Evolutionary conservation across 306 rosid genomes (phyloP), one percentile per base, ranked within the genome.

Genomic region (Prunus fruticosa): DNA sequence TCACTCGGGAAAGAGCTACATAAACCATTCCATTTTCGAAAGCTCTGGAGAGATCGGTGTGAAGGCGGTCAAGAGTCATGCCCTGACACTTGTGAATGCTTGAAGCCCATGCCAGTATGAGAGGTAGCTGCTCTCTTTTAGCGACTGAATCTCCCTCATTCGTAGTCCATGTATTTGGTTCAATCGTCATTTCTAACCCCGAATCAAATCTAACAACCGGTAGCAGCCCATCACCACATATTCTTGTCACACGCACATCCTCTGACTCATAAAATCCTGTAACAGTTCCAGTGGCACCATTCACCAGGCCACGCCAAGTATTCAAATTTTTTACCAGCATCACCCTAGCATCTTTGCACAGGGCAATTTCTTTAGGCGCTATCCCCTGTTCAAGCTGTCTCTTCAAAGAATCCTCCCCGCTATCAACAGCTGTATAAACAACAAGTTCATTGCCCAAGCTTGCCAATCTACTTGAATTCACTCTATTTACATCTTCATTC

Each of bases 31-130:
- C 93, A 72, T 5, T 73, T 8, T 70, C 87, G 47, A 90, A 90
- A 69, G 85, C 78, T 23, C 18, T n/a, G 8, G 85, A 81, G 43
- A 88, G 76, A 84, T 82, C 14, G 9, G 91, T 85, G 63, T 46
- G 58, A 76, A 82, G 78, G 53, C 64, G 73, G 41, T 88, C 88
- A 32, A 88, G 79, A 74, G 88, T 86, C 93, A 83, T 83, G 22
- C 91, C 89, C 54, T 86, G 96, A 72, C 91, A 82, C 86, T 88
- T 88, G 79, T 83, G 93, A 71, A 88, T 86, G 74, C 91, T 86
- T 65, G 78, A 23, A 67, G 93, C 82, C 91, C 88, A 90, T 30
- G 96, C 86, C 69, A 83, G 52, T 52, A 56, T 72, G 56, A 90
- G 86, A 22, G 91, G 93, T 34, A 90, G 64, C 85, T 90, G 91